Evolutionary conservation across 2,329 filamentous ascomycete genomes (phyloP).

Genomic region (Paraconiothyrium sp.): DNA sequence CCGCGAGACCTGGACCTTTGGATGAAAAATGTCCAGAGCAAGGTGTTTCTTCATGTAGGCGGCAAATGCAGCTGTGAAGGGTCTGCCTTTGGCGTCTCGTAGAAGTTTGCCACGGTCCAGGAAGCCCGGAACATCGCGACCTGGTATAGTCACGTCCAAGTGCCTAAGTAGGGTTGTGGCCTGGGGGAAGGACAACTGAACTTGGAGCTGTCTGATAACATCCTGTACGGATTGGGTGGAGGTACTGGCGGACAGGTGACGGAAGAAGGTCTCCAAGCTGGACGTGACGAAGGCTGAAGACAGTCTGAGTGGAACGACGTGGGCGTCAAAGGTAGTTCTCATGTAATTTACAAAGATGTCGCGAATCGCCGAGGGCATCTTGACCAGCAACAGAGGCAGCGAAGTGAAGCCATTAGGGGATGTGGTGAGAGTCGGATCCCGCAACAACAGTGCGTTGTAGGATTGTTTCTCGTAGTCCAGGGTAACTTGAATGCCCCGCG

Average conservation of each 20-base stretch:
- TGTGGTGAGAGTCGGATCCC: conserved; percentile 44
- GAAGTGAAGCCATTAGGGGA: conserved; percentile 53
- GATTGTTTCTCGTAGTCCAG: conserved; percentile 60
- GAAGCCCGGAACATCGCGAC: conserved; percentile 51
- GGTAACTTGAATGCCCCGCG: conserved; percentile 58
- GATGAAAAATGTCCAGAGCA: conserved; percentile 52
- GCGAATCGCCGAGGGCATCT: conserved; percentile 60
- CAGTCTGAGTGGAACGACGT: conserved; percentile 56
- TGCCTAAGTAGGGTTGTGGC: conserved; percentile 49
- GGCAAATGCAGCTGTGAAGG: conserved; percentile 54
- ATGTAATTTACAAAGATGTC: conserved; percentile 61
- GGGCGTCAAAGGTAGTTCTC: conserved; percentile 60
- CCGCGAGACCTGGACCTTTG: conserved; percentile 52
- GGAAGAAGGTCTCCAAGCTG: conserved; percentile 65
- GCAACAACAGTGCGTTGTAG: conserved; percentile 62
- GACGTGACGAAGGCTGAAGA: conserved; percentile 57
- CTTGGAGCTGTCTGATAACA: conserved; percentile 44
- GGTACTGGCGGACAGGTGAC: conserved; percentile 59
- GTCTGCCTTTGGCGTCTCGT: conserved; percentile 24
- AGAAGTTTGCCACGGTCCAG: conserved; percentile 38
- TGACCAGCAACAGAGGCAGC: conserved; percentile 61
- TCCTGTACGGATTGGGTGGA: conserved; percentile 43
- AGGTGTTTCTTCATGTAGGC: conserved; percentile 53
- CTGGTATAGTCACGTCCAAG: conserved; percentile 55
- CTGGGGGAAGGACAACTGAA: conserved; percentile 47